These are phyloP conservation scores for Dryas alaskensis DNA, from an alignment of 306 rosid species.

Conservation along the genomic window DNA sequence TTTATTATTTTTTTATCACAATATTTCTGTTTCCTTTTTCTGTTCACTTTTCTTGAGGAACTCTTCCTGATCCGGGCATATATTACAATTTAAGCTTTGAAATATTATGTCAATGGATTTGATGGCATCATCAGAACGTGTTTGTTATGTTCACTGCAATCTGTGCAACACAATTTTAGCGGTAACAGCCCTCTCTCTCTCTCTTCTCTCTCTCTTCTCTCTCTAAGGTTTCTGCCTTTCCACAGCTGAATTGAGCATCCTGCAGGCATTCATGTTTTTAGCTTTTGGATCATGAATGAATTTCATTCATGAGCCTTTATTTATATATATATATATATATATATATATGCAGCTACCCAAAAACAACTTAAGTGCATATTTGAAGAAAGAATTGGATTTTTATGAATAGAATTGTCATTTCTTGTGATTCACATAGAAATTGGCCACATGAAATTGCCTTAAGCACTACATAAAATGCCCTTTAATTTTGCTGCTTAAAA, in stretches of 20 bases:
- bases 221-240: constrained; percentile 15
- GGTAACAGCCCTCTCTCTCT: constrained; percentile 59
- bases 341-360: neutral
- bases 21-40: constrained; percentile 9
- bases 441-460: too few relatives aligned
- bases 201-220: constrained; percentile 18
- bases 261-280: constrained; percentile 15
- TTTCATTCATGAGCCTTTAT: neutral
- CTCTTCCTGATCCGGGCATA: constrained; percentile 25
- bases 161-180: constrained; percentile 99
- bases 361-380: neutral
- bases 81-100: constrained; percentile 19
- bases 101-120: constrained; percentile 74
- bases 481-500: neutral
- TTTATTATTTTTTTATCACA: constrained; percentile 11
- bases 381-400: neutral
- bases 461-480: constrained; percentile 12
- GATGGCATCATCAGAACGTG: constrained; percentile 86
- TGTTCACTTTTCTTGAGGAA: constrained; percentile 6
- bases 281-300: constrained; percentile 14
- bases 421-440: too few relatives aligned
- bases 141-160: constrained; percentile 99
- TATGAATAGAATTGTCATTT: neutral
- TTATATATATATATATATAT: neutral
- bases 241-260: constrained; percentile 40